These are phyloP conservation scores for Dothideomycetidae sp. DNA, from an alignment of 2,329 filamentous ascomycete genomes.

Conservation along the genomic window DNA sequence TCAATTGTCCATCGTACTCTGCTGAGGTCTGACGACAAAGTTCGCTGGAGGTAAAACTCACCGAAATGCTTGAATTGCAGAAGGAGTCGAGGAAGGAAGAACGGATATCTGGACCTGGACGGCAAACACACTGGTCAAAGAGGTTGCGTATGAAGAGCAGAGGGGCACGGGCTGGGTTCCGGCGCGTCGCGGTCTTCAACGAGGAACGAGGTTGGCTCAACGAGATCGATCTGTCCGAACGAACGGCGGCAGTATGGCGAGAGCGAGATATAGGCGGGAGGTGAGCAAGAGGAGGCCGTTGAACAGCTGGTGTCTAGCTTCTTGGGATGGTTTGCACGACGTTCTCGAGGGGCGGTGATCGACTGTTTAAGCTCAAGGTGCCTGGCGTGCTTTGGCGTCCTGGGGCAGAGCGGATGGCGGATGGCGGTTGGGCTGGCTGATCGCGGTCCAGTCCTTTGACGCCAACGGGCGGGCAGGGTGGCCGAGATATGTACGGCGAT, in stretches of 20 bases:
- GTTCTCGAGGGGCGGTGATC: constrained; percentile 29
- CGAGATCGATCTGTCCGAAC: not conserved
- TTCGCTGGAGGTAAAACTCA: too few relatives aligned
- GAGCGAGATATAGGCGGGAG: constrained; percentile 7
- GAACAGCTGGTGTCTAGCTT: constrained; percentile 13
- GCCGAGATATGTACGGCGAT: constrained; percentile 30
- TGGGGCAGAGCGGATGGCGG: constrained; percentile 31
- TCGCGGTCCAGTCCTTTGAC: constrained; percentile 27
- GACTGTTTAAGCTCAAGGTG: constrained; percentile 36
- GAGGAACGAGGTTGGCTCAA: constrained; percentile 4
- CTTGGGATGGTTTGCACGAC: constrained; percentile 15
- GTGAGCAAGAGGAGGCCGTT: constrained; percentile 11
- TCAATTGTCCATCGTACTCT: too few relatives aligned
- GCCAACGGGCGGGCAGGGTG: constrained; percentile 18
- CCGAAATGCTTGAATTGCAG: too few relatives aligned
- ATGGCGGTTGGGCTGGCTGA: constrained; percentile 25
- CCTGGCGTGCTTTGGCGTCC: constrained; percentile 23
- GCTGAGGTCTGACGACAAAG: too few relatives aligned
- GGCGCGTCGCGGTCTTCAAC: constrained; percentile 9
- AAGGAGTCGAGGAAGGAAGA: too few relatives aligned
- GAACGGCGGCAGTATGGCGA: constrained; percentile 1
- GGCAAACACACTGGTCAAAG: constrained; percentile 4
- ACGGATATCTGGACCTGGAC: constrained; percentile 5
- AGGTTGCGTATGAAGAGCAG: not conserved
- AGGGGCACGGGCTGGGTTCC: not conserved